A percentile compares a stretch with the other conserved stretches of the same genome.
Evolutionary conservation across 2,329 filamentous ascomycete species (phyloP).

Genomic region (Ascosphaera aggregata): DNA sequence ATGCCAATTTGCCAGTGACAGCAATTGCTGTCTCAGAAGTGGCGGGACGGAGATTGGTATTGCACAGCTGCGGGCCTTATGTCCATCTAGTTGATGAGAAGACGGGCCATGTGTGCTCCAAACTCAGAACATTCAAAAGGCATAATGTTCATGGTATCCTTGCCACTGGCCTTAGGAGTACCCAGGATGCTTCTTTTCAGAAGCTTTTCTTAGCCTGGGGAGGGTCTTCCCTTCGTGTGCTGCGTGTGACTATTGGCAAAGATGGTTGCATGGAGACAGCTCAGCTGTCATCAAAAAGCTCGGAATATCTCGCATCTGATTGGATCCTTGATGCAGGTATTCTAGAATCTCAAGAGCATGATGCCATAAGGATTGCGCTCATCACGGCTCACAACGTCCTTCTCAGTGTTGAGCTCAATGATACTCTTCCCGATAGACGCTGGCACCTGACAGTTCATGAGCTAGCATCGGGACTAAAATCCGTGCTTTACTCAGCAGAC

Average conservation of each 20-base stretch:
- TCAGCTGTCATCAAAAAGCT: constrained; percentile 11
- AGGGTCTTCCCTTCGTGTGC: constrained; percentile 28
- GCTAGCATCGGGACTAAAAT: constrained; percentile 35
- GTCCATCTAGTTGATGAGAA: constrained; percentile 13
- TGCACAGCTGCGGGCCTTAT: constrained; percentile 18
- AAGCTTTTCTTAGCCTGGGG: constrained; percentile 41
- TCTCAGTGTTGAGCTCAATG: constrained; percentile 23
- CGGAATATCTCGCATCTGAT: constrained; percentile 34
- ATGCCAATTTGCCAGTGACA: constrained; percentile 21
- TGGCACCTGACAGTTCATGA: constrained; percentile 13
- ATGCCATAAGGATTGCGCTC: constrained; percentile 27
- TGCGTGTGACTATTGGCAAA: constrained; percentile 15
- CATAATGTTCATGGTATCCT: constrained; percentile 18
- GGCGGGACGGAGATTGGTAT: constrained; percentile 10
- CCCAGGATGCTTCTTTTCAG: constrained; percentile 4
- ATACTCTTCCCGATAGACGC: constrained; percentile 5
- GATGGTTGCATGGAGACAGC: constrained; percentile 4
- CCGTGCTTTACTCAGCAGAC: constrained; percentile 71
- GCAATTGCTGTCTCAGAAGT: constrained; percentile 14
- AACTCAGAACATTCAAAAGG: constrained; percentile 14
- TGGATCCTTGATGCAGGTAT: constrained; percentile 53
- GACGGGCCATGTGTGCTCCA: constrained; percentile 10
- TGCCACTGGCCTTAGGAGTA: constrained; percentile 6
- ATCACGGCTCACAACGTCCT: constrained; percentile 79
- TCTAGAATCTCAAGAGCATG: constrained; percentile 15